Conservation (phyloP, 2,329 filamentous ascomycete species). For the Grosmannia clavigera region DNA sequence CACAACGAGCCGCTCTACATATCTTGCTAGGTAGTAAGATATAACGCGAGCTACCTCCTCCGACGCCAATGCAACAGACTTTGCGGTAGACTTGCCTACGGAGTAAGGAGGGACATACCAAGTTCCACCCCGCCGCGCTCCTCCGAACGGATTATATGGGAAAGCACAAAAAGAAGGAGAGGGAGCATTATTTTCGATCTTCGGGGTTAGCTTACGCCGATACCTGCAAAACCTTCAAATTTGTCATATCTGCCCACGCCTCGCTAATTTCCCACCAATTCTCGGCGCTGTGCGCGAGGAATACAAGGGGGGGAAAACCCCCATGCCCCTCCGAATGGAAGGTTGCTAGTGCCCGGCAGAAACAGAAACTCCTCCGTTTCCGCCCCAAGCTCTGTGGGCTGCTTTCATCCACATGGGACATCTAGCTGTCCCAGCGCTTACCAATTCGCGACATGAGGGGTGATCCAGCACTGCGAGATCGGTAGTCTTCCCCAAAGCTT, state of each 20-base stretch:
- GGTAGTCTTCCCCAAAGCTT: not conserved
- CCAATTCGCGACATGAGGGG: not conserved
- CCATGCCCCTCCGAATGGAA: not conserved
- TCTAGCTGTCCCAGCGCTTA: not conserved
- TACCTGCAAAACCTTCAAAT: not conserved
- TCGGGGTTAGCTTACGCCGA: not conserved
- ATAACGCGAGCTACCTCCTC: too few species aligned
- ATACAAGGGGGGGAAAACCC: not conserved
- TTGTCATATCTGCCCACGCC: not conserved
- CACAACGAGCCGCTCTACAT: too few species aligned
- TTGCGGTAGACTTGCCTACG: too few species aligned
- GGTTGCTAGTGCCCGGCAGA: not conserved
- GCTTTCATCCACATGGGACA: not conserved
- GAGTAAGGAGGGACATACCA: too few species aligned
- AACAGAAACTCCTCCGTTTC: not conserved
- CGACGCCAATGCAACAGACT: too few species aligned
- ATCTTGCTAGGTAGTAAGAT: too few species aligned
- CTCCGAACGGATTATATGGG: not conserved
- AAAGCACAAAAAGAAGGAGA: not conserved
- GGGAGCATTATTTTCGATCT: not conserved
- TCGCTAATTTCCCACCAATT: slow-evolving; percentile 1
- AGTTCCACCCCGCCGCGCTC: not conserved
- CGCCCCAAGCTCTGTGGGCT: not conserved
- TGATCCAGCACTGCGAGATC: not conserved
- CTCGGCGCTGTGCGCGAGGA: not conserved